phyloP scores from a whole-genome alignment of 73 alveolate genomes.

The Tetrahymena malaccensis region DNA sequence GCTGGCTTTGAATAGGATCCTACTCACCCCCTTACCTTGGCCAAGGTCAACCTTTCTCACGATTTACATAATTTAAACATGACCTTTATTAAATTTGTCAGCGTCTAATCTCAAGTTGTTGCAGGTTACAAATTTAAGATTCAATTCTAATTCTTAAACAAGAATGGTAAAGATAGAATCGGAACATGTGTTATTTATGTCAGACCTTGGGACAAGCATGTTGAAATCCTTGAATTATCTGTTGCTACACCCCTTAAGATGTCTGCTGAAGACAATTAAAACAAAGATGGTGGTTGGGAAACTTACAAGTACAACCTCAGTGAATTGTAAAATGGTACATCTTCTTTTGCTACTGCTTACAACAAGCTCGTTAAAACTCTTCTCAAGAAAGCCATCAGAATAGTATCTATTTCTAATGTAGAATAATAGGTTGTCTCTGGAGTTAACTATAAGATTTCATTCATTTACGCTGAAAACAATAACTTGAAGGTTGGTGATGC shows the following conservation, averaged over 20 bases:
- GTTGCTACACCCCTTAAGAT: background rate
- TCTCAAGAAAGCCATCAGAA: background rate
- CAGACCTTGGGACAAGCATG: background rate
- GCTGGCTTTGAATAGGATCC: background rate
- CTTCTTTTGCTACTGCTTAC: background rate
- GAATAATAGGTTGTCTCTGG: background rate
- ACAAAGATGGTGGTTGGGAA: background rate
- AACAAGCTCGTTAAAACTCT: background rate
- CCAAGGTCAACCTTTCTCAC: background rate
- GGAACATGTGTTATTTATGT: background rate
- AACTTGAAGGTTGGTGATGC: background rate
- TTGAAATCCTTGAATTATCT: background rate
- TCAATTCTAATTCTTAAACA: background rate
- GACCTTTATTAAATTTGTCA: background rate
- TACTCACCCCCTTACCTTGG: background rate
- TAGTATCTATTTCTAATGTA: background rate
- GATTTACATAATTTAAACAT: background rate
- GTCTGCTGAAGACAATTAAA: background rate
- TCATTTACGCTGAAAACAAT: background rate
- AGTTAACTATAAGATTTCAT: background rate
- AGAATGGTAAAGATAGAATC: background rate
- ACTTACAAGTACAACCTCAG: background rate
- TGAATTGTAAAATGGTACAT: background rate
- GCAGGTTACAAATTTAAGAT: background rate
- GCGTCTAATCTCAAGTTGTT: background rate